Evolutionary conservation across 225 moss, liverwort and hornwort genomes (phyloP), one percentile per base, ranked within the genome.

Genomic region (Neckera pumila): DNA sequence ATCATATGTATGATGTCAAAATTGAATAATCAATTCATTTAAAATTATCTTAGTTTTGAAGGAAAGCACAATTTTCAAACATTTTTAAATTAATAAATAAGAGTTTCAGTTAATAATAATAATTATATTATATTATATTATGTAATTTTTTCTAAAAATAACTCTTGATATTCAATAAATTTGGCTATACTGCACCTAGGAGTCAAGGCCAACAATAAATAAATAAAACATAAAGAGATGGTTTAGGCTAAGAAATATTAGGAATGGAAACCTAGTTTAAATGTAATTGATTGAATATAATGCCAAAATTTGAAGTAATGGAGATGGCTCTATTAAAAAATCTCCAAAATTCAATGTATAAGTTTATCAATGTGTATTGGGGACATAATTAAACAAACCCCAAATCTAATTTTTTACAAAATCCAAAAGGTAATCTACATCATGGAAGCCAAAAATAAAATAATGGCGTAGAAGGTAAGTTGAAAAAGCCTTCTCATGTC

Each of bases 401-500:
- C 0, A 70, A 70, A 42, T 42, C 2, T 71, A 26, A 71, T 42
- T 71, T 26, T 15, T 71, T 1, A 67, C n/a, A 67, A 67, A 67
- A 67, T 7, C 4, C 12, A 14, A 25, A 14, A 1, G 6, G 0
- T 26, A 40, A 8, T 1, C 42, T 0, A 26, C 8, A 71, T 14
- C 13, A 23, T 40, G 25, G 14, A 7, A 70, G 21, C 25, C 10
- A 70, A 40, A 70, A 70, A 14, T 40, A 69, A 40, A 70, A 40
- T 8, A 40, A 40, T 40, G 8, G 8, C 9, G 26, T 71, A 0
- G 22, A 1, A 40, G 3, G 9, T 8, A 25, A 42, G 9, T 26
- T 42, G 9, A n/a, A 71, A 71, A 70, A 14, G 26, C 15, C 22
- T 7, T n/a, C 3, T 13, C 4, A 40, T 40, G 25, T 8, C 15